Evolutionary conservation across 306 rosid genomes (phyloP), one percentile per base, ranked within the genome.

Genomic region (Hippophae gyantsensis): DNA sequence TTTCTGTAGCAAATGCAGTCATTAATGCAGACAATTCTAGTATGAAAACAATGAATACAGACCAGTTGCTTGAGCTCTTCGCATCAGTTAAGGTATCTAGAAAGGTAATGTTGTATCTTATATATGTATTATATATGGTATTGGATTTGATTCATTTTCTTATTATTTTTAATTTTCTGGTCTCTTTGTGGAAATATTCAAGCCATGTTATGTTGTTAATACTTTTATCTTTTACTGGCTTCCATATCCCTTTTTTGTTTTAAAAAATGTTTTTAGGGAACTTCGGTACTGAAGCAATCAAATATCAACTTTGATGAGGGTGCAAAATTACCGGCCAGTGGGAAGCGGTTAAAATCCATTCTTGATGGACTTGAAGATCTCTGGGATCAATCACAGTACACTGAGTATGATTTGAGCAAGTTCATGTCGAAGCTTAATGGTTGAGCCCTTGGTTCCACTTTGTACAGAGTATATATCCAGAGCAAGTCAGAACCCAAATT

Each of bases 31-130:
- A 92, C 65, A 92, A 92, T 75, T 81, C 98, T 40, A 92, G 98
- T 72, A 70, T 92, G 96, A 92, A 83, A 65, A 87, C 98, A n/a
- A 92, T 92, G 98, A 92, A 92, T 72, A 92, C 98, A 27, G 96
- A 92, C 67, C 98, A 92, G 73, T 75, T 92, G 78, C 98, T 92
- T 48, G 98, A 92, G 80, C 84, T 87, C 62, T 92, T 92, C 76
- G 86, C 89, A 49, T 76, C 98, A 1, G 95, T 92, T 43, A 95
- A 92, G 60, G 63, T 74, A 58, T 67, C 80, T 62, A 81, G 72
- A 61, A 83, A 85, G 97, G 97, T 89, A 86, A 40, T 13, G 5
- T 58, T 59, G 45, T 27, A 18, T 43, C n/a, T 26, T 26, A 60
- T 12, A 18, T 5, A 44, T 42, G 1, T 11, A 12, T 48, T 48